phyloP scores from a whole-genome alignment of 371 early-diverging fungal species.

The Apophysomyces variabilis region DNA sequence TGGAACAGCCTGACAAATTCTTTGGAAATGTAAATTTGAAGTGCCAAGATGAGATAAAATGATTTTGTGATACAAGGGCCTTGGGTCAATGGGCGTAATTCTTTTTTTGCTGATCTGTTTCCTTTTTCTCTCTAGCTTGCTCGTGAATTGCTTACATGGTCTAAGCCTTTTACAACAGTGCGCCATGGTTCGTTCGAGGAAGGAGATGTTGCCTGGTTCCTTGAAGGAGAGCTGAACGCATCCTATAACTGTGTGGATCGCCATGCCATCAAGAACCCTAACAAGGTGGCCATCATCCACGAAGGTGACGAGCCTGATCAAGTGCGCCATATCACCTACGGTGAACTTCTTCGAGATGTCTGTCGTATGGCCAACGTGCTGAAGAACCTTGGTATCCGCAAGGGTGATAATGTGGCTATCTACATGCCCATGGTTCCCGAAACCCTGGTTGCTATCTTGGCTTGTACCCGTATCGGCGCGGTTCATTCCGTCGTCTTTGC shows the following conservation, averaged over 20 bases:
- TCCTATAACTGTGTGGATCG: conserved; percentile 98
- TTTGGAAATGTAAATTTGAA: conserved; percentile 72
- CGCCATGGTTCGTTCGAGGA: conserved; percentile 65
- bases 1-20: conserved; percentile 82
- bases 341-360: conserved; percentile 81
- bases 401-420: conserved; percentile 93
- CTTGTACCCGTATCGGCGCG: conserved; percentile 95
- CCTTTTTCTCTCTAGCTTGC: conserved; percentile 57
- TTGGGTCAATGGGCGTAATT: not conserved
- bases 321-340: conserved; percentile 80
- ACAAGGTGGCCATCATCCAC: conserved; percentile 83
- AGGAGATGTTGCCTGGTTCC: conserved; percentile 93
- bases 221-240: conserved; percentile 92
- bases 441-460: conserved; percentile 89
- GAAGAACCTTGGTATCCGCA: conserved; percentile 76
- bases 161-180: conserved; percentile 75
- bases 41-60: no score
- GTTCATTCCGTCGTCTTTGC: conserved; percentile 94
- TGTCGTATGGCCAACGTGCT: conserved; percentile 85
- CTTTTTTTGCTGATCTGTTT: conserved; percentile 4
- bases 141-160: conserved; percentile 75
- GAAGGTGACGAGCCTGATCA: conserved; percentile 89
- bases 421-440: conserved; percentile 99
- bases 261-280: conserved; percentile 76
- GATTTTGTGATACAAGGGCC: no score